Evolutionary conservation across 257 asterid genomes (phyloP), one percentile per base, ranked within the genome.

Genomic region (Ballota nigra): DNA sequence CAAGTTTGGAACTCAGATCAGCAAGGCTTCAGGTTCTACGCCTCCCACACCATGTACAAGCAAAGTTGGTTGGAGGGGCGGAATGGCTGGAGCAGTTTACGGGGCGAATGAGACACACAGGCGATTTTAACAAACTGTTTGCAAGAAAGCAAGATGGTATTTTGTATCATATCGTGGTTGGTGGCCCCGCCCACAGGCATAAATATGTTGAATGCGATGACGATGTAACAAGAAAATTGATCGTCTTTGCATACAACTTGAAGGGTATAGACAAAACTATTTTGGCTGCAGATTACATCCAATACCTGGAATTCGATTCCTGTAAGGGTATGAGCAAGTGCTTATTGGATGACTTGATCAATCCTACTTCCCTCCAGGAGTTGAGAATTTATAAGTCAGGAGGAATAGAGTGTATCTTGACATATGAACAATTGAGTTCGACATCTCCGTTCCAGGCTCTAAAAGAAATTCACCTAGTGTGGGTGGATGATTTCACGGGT

Each of bases 281-380:
- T 31, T 2, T 31, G 36, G 36, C 36, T 31, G 36, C 36, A 31
- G 6, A 31, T 6, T 8, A 29, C 26, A 45, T 40, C 69, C 56
- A 73, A 15, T 6, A n/a, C 22, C 55, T 47, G 7, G 9, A n/a
- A n/a, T 47, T 47, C 0, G 2, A 15, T 16, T 4, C 8, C 2
- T 47, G 55, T 1, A 2, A 47, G 20, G 55, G 55, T 49, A 45
- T 75, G 19, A 15, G 73, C 69, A 41, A 29, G 56, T 55, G 68
- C 22, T 74, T 74, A 26, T 63, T 63, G 31, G 73, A 75, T 60
- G 59, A 68, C 23, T 45, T 41, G 55, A 66, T 7, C 38, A 56
- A 68, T 68, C 65, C 56, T 20, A 18, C 52, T 20, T 68, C 65
- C 58, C 73, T 74, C 12, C 5, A 53, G 28, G n/a, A 6, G 18